Evolutionary conservation across 805 yeast genomes (phyloP), one percentile per base, ranked within the genome.

Genomic region (Candida jianshihensis): DNA sequence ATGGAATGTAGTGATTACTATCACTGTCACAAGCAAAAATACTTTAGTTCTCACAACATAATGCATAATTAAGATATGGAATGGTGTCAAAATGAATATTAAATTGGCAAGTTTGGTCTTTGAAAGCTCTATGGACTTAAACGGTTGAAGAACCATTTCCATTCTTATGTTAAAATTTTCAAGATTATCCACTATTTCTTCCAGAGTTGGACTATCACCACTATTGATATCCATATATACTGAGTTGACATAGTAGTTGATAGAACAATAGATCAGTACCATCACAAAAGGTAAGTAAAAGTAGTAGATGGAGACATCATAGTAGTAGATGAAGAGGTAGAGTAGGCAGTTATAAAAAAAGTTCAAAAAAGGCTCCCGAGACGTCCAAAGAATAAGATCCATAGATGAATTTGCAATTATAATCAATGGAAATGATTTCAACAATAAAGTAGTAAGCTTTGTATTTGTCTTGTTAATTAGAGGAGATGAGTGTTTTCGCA

Each of bases 321-420:
- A 68, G 43, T 68, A 65, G 49, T 63, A 49, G n/a, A 67, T 61
- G 1, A 61, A 26, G 6, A 60, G 49, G 11, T 68, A 56, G 38
- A 61, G 60, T 7, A 48, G 34, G 7, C 59, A 60, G 35, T 68
- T 57, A n/a, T 66, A 37, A 6, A 70, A 42, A 24, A 69, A 58
- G 40, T 68, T 69, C 38, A 44, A 33, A 5, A 63, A 64, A 4
- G 66, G 49, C 36, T 70, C 73, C 8, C 61, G 67, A 36, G 64
- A 61, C 1, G 73, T 66, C 76, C 76, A 70, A 1, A 73, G 66
- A 28, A 67, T 44, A 13, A 66, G 51, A 42, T 67, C 74, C 19
- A 70, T 49, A 11, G 59, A 46, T 33, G 57, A 54, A 47, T 70
- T 73, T 18, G 63, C 51, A 21, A 70, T 50, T 11, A 70, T 54